Evolutionary conservation across 352 stramenopile genomes (phyloP).

Genomic region (Phytophthora litchii): DNA sequence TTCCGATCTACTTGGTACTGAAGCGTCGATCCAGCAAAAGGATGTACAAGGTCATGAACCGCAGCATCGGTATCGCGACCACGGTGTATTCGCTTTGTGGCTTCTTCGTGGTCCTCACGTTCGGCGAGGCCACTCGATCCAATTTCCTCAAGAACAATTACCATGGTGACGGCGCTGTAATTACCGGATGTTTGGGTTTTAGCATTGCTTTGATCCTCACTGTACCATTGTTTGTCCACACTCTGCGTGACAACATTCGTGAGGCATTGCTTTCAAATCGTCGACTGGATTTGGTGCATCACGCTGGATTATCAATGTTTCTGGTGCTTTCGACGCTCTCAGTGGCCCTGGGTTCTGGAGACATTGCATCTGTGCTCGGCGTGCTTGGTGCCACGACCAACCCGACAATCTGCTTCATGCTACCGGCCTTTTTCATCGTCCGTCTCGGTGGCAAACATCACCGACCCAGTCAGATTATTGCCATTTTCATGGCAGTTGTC

Average conservation of each 20-base stretch:
- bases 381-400: conserved; percentile 87
- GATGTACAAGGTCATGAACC: conserved; percentile 92
- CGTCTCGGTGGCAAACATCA: conserved; percentile 52
- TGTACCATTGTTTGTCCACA: conserved; percentile 86
- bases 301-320: conserved; percentile 57
- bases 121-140: conserved; percentile 72
- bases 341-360: conserved; percentile 70
- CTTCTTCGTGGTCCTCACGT: conserved; percentile 87
- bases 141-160: conserved; percentile 92
- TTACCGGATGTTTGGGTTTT: conserved; percentile 78
- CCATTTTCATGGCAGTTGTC: conserved; percentile 49
- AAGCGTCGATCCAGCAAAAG: conserved; percentile 80
- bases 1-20: conserved; percentile 90
- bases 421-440: conserved; percentile 83
- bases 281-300: conserved; percentile 48
- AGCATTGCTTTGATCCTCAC: conserved; percentile 84
- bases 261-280: conserved; percentile 64
- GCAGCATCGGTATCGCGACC: conserved; percentile 78
- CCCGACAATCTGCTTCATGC: conserved; percentile 87
- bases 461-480: conserved; percentile 47
- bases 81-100: conserved; percentile 80
- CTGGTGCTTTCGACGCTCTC: conserved; percentile 59
- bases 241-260: conserved; percentile 83
- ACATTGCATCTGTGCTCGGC: conserved; percentile 86
- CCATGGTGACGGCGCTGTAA: conserved; percentile 67